These are phyloP conservation scores for Dryadomyces quercivorus DNA, from an alignment of 2,329 filamentous ascomycete genomes.

Conservation along the genomic window DNA sequence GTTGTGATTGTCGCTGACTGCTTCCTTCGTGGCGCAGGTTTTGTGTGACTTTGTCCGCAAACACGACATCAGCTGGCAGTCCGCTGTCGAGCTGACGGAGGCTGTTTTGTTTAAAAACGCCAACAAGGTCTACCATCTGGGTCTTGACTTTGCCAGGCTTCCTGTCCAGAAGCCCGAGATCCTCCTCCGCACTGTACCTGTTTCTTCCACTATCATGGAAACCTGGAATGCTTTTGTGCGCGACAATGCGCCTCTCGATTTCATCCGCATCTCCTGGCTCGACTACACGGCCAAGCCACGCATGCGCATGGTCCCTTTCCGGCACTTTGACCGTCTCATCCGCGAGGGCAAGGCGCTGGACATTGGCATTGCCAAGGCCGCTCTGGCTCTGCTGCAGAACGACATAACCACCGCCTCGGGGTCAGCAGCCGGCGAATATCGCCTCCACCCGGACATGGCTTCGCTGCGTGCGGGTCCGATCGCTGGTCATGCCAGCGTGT, in stretches of 20 bases:
- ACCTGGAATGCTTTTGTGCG: constrained; percentile 29
- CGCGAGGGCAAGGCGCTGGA: constrained; percentile 28
- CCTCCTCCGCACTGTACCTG: too few relatives aligned
- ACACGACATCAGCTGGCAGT: constrained; percentile 44
- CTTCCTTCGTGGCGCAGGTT: constrained; percentile 30
- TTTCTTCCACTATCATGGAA: constrained; percentile 12
- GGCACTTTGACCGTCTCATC: constrained; percentile 36
- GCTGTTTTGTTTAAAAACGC: constrained; percentile 67
- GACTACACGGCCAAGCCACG: constrained; percentile 64
- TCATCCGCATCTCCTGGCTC: constrained; percentile 63
- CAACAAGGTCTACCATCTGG: constrained; percentile 59
- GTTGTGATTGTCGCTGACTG: too few relatives aligned
- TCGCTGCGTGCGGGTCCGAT: constrained; percentile 48
- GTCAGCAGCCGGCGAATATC: constrained; percentile 51
- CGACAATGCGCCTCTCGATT: constrained; percentile 41
- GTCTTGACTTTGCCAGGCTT: constrained; percentile 18
- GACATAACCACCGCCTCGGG: constrained; percentile 44
- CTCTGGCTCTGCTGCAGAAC: constrained; percentile 55
- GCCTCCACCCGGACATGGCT: constrained; percentile 51
- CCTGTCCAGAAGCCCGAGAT: not conserved
- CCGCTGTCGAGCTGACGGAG: constrained; percentile 52
- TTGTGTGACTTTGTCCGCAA: constrained; percentile 55
- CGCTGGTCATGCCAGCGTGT: constrained; percentile 50
- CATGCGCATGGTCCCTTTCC: constrained; percentile 54
- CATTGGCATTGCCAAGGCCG: constrained; percentile 52